Conservation (phyloP, 257 asterid genomes). For the Parsonsia alboflavescens region DNA sequence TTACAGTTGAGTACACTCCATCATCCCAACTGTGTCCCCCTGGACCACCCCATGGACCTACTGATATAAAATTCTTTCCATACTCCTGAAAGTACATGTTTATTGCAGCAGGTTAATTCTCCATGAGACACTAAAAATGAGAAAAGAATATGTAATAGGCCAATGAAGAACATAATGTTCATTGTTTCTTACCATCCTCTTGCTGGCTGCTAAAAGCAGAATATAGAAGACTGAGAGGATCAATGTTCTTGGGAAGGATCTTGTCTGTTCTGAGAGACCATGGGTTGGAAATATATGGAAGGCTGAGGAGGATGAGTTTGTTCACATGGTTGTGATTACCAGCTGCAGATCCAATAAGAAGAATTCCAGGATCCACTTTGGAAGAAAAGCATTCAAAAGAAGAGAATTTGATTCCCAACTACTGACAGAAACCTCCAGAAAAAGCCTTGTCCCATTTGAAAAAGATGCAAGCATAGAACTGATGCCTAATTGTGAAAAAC, state of each 20-base stretch:
- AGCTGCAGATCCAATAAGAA: constrained; percentile 22
- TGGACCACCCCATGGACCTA: constrained; percentile 89
- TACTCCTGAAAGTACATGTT: constrained; percentile 21
- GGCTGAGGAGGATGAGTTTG: constrained; percentile 9
- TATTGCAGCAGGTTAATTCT: constrained; percentile 1
- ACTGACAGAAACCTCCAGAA: constrained; percentile 9
- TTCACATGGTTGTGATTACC: constrained; percentile 7
- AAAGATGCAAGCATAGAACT: constrained; percentile 6
- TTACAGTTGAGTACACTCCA: constrained; percentile 48
- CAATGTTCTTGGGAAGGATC: constrained; percentile 5
- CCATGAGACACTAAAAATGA: background rate
- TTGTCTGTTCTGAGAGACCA: background rate
- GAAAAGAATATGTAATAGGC: background rate
- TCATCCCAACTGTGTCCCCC: constrained; percentile 76
- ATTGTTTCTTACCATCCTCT: constrained; percentile 14
- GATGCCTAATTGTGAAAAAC: background rate
- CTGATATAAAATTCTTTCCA: constrained; percentile 33
- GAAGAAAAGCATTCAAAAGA: constrained; percentile 29
- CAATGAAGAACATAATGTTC: background rate
- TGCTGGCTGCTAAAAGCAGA: background rate
- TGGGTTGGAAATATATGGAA: constrained; percentile 18
- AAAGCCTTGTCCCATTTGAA: constrained; percentile 6
- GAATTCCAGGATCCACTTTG: constrained; percentile 52
- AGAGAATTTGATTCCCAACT: constrained; percentile 52
- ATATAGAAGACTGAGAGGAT: background rate